A percentile compares a stretch with the other conserved stretches of the same genome.
Conservation (phyloP, 2,329 filamentous ascomycete species). For the Talaromyces pinophilus region DNA sequence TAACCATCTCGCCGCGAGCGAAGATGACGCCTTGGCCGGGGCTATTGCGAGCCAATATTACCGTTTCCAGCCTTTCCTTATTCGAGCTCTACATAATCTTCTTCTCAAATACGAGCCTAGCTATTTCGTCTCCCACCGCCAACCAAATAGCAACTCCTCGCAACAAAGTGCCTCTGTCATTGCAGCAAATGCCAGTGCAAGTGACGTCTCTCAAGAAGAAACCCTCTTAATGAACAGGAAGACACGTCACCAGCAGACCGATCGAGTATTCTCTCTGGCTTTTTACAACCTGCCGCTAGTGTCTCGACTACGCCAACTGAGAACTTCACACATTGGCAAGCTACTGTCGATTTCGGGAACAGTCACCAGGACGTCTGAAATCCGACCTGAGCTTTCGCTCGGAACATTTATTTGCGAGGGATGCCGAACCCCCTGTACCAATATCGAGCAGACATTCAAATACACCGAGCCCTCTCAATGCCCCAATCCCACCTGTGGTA, state of each 20-base stretch:
- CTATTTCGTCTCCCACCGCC: conserved; percentile 90
- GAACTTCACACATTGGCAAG: conserved; percentile 87
- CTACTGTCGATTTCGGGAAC: conserved; percentile 95
- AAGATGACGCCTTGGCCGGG: conserved; percentile 77
- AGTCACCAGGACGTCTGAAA: conserved; percentile 94
- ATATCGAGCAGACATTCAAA: conserved; percentile 95
- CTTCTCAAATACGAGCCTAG: conserved; percentile 92
- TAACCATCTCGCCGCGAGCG: conserved; percentile 75
- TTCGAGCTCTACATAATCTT: conserved; percentile 83
- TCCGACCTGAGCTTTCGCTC: conserved; percentile 86
- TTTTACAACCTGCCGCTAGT: conserved; percentile 92
- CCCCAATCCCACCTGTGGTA: conserved; percentile 82
- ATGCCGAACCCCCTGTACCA: conserved; percentile 80
- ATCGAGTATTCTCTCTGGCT: conserved; percentile 90
- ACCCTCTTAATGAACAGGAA: conserved; percentile 62
- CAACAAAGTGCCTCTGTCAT: conserved; percentile 66
- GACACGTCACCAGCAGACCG: conserved; percentile 90
- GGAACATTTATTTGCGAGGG: conserved; percentile 90
- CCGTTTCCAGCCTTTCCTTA: conserved; percentile 89
- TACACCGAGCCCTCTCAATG: conserved; percentile 97
- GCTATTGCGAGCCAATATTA: conserved; percentile 92
- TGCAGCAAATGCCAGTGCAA: conserved; percentile 62
- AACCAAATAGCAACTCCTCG: conserved; percentile 70
- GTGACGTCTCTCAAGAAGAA: conserved; percentile 58
- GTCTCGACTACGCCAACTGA: conserved; percentile 79